Evolutionary conservation across 495 filamentous ascomycete species (phyloP), one percentile per base, ranked within the genome.

Genomic region (Lichenothelia convexa): DNA sequence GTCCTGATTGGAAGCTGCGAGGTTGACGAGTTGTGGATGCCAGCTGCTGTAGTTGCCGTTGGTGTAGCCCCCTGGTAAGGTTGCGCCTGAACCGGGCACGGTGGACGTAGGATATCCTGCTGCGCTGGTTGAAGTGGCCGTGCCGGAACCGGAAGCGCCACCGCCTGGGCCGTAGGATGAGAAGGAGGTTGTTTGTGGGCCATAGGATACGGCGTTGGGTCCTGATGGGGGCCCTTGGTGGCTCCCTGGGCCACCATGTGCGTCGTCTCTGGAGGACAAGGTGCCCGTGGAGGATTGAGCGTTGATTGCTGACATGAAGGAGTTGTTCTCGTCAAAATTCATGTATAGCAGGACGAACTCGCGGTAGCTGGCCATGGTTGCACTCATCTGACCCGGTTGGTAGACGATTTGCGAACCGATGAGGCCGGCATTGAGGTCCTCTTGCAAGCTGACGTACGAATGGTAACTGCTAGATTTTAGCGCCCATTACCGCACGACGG

Each of bases 381-480:
- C 8, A 7, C 21, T 20, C 40, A 46, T 43, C 35, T 39, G 17
- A 11, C 44, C 44, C 7, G 35, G 21, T 4, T 20, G 24, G 21
- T 46, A 46, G 31, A 46, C 23, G 30, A 46, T 39, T 5, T 31
- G 20, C 1, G 44, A 35, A 3, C 44, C 44, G 27, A 41, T 46
- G 15, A 46, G 30, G 24, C 44, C 44, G 13, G 44, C 44, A 33
- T 46, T 37, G 7, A n/a, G 21, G 27, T 46, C 44, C 18, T 39
- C 17, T 19, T 43, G 38, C 41, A 46, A 15, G 1, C 26, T 22
- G 16, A 43, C 36, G 38, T 43, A 43, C 13, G 36, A 40, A 22
- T 43, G 41, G 21, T 43, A 43, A 11, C 32, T 38, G 18, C 39
- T n/a, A n/a, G n/a, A n/a, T n/a, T n/a, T n/a, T n/a, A n/a, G n/a